A percentile compares a stretch with the other conserved stretches of the same genome.
Conservation (phyloP, 345 rosid species). For the Populus pruinosa region DNA sequence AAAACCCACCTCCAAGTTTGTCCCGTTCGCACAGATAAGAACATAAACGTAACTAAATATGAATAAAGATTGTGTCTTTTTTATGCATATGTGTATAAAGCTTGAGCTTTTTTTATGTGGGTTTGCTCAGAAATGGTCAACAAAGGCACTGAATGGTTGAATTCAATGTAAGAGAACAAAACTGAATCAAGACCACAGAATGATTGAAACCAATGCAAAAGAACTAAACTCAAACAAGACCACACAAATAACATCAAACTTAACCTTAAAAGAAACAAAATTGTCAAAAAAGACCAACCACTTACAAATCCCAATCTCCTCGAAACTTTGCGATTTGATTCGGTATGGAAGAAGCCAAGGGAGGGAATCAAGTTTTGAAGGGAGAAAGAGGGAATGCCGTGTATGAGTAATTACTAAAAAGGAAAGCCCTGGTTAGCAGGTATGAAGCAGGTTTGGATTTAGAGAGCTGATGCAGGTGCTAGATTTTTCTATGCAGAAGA, state of each 20-base stretch:
- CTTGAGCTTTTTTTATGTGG: background rate
- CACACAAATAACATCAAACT: background rate
- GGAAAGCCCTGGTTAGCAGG: background rate
- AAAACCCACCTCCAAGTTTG: constrained; percentile 27
- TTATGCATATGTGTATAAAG: background rate
- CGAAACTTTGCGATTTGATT: background rate
- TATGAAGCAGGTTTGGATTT: background rate
- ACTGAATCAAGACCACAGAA: background rate
- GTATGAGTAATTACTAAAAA: background rate
- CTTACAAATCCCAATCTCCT: background rate
- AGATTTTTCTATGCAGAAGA: background rate
- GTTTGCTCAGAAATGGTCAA: background rate
- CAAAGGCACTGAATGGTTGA: background rate
- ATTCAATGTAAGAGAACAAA: background rate
- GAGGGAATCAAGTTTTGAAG: background rate
- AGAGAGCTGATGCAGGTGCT: background rate
- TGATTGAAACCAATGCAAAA: background rate
- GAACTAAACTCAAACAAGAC: background rate
- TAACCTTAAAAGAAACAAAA: background rate
- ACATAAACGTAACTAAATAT: background rate
- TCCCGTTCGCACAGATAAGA: constrained; percentile 8
- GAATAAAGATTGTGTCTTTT: background rate
- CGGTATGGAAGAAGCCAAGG: background rate
- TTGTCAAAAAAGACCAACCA: background rate
- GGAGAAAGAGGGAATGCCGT: background rate